phyloP scores from a whole-genome alignment of 2,329 filamentous ascomycete species.

The Didymella lethalis region DNA sequence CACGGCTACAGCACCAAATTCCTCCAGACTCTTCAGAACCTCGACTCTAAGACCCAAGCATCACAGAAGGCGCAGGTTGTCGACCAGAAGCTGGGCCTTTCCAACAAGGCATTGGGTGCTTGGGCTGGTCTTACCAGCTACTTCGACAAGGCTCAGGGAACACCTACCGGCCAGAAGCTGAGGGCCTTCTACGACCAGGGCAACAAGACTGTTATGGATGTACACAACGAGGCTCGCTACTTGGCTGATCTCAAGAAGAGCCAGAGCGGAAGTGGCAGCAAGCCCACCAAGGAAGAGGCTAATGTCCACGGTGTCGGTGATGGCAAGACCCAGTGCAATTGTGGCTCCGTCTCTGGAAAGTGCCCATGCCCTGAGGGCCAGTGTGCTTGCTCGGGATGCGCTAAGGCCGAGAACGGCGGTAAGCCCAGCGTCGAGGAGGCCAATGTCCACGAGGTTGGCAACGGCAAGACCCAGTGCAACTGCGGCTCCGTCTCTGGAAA shows the following conservation, averaged over 20 bases:
- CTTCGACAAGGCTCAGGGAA: slow-evolving; percentile 91
- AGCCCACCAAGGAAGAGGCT: slow-evolving; percentile 47
- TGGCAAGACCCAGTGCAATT: slow-evolving; percentile 60
- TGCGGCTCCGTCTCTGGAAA: slow-evolving; percentile 54
- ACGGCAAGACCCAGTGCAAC: slow-evolving; percentile 59
- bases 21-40: slow-evolving; percentile 74
- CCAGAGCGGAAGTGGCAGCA: slow-evolving; percentile 21
- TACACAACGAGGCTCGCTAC: slow-evolving; percentile 88
- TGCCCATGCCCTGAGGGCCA: slow-evolving; percentile 57
- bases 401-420: slow-evolving; percentile 46
- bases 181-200: slow-evolving; percentile 86
- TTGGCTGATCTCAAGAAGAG: slow-evolving; percentile 83
- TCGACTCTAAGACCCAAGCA: slow-evolving; percentile 88
- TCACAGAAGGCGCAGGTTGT: slow-evolving; percentile 84
- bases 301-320: slow-evolving; percentile 51
- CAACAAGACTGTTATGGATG: slow-evolving; percentile 89
- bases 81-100: slow-evolving; percentile 85
- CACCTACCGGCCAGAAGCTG: slow-evolving; percentile 87
- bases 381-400: slow-evolving; percentile 58
- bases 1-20: slow-evolving; percentile 87
- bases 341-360: slow-evolving; percentile 51
- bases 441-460: slow-evolving; percentile 50
- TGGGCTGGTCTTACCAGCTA: slow-evolving; percentile 80
- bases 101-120: slow-evolving; percentile 71
- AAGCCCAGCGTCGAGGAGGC: slow-evolving; percentile 48